Evolutionary conservation across 169 alveolate species (phyloP).

Genomic region (Eimeria acervulina): DNA sequence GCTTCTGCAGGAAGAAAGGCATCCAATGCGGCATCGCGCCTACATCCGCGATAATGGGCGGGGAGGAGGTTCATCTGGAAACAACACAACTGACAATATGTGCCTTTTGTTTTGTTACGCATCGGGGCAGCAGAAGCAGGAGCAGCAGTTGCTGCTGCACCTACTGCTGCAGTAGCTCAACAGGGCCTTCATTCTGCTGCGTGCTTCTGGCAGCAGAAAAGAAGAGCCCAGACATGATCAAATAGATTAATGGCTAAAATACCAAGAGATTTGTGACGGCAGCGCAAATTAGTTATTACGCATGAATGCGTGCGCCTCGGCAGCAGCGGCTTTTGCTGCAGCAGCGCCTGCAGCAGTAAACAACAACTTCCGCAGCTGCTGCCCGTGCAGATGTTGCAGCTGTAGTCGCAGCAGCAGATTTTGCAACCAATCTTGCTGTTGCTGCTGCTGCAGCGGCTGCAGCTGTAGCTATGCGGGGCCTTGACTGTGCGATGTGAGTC

Average conservation of each 20-base stretch:
- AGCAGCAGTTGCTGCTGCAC: background rate
- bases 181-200: background rate
- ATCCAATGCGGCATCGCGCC: background rate
- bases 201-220: background rate
- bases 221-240: background rate
- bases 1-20: background rate
- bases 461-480: background rate
- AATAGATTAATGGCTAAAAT: background rate
- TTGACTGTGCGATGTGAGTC: background rate
- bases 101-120: background rate
- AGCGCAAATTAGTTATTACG: background rate
- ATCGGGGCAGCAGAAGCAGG: background rate
- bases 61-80: background rate
- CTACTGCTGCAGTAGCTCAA: background rate
- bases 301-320: conserved; percentile 12
- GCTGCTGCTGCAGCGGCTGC: conserved; percentile 16
- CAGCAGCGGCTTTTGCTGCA: conserved; percentile 18
- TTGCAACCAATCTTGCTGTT: background rate
- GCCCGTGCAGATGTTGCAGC: background rate
- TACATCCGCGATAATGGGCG: background rate
- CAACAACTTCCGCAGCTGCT: background rate
- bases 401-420: background rate
- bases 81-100: background rate
- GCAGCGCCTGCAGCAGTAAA: background rate
- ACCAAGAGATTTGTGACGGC: background rate